Evolutionary conservation across 805 yeast species (phyloP).

Genomic region (Kuraishia piskuri): DNA sequence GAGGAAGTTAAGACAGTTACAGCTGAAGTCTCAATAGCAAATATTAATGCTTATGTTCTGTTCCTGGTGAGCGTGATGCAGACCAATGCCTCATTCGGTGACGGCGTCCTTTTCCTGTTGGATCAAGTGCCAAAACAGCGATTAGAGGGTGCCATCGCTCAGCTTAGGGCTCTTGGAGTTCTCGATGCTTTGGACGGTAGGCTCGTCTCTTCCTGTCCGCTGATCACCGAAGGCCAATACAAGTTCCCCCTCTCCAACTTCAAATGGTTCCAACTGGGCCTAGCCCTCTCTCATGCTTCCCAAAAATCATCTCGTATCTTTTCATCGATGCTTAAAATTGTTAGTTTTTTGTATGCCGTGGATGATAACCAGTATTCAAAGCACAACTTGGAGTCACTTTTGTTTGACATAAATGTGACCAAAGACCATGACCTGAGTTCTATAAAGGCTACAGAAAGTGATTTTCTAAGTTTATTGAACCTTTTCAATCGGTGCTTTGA

Average conservation of each 20-base stretch:
- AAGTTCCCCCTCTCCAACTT: background rate
- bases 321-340: background rate
- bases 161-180: background rate
- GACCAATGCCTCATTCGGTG: background rate
- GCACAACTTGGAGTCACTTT: background rate
- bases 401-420: background rate
- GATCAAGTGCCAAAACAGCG: background rate
- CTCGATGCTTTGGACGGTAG: background rate
- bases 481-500: background rate
- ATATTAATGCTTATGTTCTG: background rate
- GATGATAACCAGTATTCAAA: background rate
- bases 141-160: background rate
- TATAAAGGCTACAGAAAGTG: background rate
- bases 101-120: background rate
- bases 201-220: background rate
- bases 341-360: background rate
- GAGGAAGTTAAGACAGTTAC: background rate
- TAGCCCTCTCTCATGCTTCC: background rate
- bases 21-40: background rate
- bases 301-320: background rate
- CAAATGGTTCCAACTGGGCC: background rate
- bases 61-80: background rate
- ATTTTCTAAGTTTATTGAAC: background rate
- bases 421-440: background rate
- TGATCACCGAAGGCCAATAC: background rate